Conservation (phyloP, 73 alveolate genomes). For the Blepharisma japonicum region DNA sequence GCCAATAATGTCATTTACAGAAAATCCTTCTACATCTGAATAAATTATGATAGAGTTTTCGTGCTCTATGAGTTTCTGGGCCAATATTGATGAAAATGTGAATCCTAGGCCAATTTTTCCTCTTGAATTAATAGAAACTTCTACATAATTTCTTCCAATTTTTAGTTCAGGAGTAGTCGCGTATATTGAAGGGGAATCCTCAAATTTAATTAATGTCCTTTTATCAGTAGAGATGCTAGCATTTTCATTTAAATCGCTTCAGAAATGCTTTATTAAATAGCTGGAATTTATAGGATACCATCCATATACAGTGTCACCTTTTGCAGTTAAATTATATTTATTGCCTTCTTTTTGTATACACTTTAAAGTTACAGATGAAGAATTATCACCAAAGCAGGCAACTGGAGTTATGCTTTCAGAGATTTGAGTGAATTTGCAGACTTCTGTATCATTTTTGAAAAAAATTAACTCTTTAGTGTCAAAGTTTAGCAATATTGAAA, state of each 20-base stretch:
- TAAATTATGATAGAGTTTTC: too few species aligned
- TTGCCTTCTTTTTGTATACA: slow-evolving; percentile 8
- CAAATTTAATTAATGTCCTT: background rate
- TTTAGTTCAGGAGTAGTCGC: background rate
- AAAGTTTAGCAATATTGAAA: background rate
- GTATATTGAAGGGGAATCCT: background rate
- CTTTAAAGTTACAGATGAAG: background rate
- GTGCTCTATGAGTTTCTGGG: background rate
- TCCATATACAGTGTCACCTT: slow-evolving; percentile 1
- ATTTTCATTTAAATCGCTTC: background rate
- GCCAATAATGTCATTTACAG: slow-evolving; percentile 21
- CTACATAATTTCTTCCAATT: background rate
- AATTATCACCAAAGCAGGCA: slow-evolving; percentile 20
- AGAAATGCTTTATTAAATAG: background rate
- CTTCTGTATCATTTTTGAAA: slow-evolving; percentile 17
- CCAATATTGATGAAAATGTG: background rate
- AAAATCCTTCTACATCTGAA: background rate
- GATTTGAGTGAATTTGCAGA: background rate
- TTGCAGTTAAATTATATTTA: background rate
- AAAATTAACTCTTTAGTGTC: background rate
- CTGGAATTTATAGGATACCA: slow-evolving; percentile 22
- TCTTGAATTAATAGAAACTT: background rate
- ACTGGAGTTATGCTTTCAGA: background rate
- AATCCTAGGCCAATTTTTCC: slow-evolving; percentile 16
- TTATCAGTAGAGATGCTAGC: background rate